Evolutionary conservation across 106 monocot genomes (phyloP), one percentile per base, ranked within the genome.

Genomic region (Amphibolis antarctica): DNA sequence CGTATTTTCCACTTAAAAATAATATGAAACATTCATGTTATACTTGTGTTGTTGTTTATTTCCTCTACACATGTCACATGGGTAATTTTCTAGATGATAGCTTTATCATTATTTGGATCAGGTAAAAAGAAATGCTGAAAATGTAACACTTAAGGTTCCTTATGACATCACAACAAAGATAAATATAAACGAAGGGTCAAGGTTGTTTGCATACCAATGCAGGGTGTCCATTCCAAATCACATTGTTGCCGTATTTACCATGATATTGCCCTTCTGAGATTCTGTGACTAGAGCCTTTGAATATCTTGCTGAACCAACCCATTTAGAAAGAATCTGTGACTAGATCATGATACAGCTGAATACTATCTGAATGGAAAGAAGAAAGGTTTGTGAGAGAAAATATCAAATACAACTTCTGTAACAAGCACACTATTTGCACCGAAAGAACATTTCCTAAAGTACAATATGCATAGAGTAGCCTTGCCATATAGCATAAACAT

Each of bases 281-380:
- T 82, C 57, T 82, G 66, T 82, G 75, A 63, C 70, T 81, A 23
- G 92, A 82, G 75, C 88, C 82, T 77, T 79, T 82, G 65, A 85
- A 88, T 54, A 93, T 78, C 60, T 83, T 88, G 55, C 75, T 85
- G 66, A 93, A 50, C 92, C 92, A 93, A 68, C 92, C 82, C 92
- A 93, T 92, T 18, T 1, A 18, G 27, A 25, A 1, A 66, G 45
- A 53, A 19, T 0, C 45, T 52, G 10, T 66, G n/a, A n/a, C n/a
- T 66, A 53, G 22, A 61, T 18, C 42, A 42, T 60, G 25, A 26
- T 18, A 23, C 14, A 18, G 46, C n/a, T 13, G 5, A 46, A 15
- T 45, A 31, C 47, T 47, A 26, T 47, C 47, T 47, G 15, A 18
- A 57, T 15, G 12, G 29, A 23, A 57, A 56, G 28, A 56, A 56